These are phyloP conservation scores for Solanum lycopersicoides DNA, from an alignment of 257 asterid genomes.

Conservation along the genomic window DNA sequence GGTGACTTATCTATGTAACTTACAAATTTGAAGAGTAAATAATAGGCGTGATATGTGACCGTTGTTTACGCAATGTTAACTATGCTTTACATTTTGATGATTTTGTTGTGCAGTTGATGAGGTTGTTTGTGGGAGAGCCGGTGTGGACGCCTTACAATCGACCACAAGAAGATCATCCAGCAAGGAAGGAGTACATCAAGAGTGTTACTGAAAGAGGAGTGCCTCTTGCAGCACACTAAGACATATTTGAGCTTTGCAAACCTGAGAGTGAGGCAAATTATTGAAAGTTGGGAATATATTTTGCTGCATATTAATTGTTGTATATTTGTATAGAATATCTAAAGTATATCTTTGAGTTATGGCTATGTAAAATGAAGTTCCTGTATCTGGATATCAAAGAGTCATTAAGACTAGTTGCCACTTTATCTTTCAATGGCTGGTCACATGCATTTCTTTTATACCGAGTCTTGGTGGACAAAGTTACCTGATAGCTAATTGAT, in stretches of 20 bases:
- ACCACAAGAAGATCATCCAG: constrained; percentile 76
- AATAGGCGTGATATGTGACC: neutral
- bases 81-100: neutral
- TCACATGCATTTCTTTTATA: neutral
- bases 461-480: rapidly evolving
- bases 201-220: constrained; percentile 16
- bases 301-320: neutral
- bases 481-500: too few species aligned
- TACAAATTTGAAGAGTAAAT: neutral
- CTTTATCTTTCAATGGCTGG: neutral
- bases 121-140: constrained; percentile 86
- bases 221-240: constrained; percentile 42
- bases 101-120: constrained; percentile 47
- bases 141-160: constrained; percentile 77
- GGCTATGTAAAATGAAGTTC: neutral
- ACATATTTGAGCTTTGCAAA: neutral
- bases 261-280: neutral
- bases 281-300: neutral
- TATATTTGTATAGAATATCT: neutral
- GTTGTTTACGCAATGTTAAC: neutral
- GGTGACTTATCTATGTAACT: neutral
- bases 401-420: neutral
- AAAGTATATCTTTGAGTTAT: neutral
- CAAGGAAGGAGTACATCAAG: constrained; percentile 47
- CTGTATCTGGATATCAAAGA: neutral